Evolutionary conservation across 2,329 filamentous ascomycete genomes (phyloP).

Genomic region (Penicillium aurantiogriseum): DNA sequence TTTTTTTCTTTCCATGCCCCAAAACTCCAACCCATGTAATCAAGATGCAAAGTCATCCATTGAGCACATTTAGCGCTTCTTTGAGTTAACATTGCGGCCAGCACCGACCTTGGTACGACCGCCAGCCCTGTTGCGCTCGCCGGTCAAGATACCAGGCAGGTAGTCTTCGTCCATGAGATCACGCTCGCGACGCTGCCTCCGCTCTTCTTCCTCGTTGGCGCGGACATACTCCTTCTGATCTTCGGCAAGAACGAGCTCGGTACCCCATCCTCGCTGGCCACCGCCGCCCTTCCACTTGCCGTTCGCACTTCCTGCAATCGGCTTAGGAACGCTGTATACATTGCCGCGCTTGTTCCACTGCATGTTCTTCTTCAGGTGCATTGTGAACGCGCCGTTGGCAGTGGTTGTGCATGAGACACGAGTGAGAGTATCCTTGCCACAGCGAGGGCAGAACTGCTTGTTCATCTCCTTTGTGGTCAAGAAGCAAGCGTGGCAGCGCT

Average conservation of each 20-base stretch:
- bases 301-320: constrained; percentile 74
- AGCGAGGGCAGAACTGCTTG: constrained; percentile 89
- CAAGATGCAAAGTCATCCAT: constrained; percentile 22
- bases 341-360: constrained; percentile 95
- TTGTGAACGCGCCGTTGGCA: constrained; percentile 71
- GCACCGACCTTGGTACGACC: constrained; percentile 78
- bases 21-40: constrained; percentile 27
- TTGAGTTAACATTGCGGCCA: constrained; percentile 81
- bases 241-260: constrained; percentile 78
- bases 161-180: constrained; percentile 97
- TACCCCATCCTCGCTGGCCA: constrained; percentile 84
- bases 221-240: constrained; percentile 90
- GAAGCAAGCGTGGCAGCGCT: constrained; percentile 95
- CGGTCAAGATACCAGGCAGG: constrained; percentile 78
- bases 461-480: constrained; percentile 75
- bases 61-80: constrained; percentile 46
- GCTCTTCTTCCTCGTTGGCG: constrained; percentile 62
- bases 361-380: constrained; percentile 92
- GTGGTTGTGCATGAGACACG: constrained; percentile 84
- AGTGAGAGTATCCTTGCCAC: constrained; percentile 82
- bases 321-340: constrained; percentile 89
- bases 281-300: constrained; percentile 68
- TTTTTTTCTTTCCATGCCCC: constrained; percentile 20
- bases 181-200: constrained; percentile 60
- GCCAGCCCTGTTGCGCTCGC: constrained; percentile 64